Evolutionary conservation across 2,329 filamentous ascomycete genomes (phyloP), one percentile per base, ranked within the genome.

Genomic region (Talaromyces sp.): DNA sequence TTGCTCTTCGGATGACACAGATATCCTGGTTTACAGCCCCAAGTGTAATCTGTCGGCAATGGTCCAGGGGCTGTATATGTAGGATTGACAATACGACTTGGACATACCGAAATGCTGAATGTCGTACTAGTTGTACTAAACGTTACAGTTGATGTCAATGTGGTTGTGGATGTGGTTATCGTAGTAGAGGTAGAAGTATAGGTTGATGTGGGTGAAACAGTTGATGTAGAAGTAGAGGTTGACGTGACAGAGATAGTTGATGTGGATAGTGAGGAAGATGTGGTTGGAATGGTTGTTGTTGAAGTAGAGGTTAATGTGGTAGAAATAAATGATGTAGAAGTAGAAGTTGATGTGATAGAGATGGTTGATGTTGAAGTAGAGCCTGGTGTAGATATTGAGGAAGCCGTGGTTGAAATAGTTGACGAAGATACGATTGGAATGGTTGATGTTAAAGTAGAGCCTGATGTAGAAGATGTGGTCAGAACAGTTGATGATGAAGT

Each of bases 11-110:
- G 79, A 58, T 72, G 74, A 60, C 80, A 82, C 19, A 82, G 70
- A 54, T 70, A 78, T 16, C 79, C 79, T 14, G 80, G 79, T 41
- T 76, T 72, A 65, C 80, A 82, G 47, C 80, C 80, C 77, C 78
- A 81, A 11, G 75, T 75, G 35, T 75, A 75, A 58, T 76, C 69
- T 2, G 69, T 68, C 22, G 74, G 74, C 16, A 73, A 68, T 10
- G 71, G 66, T 11, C 54, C 64, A 1, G 68, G 39, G 9, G 72
- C 70, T 9, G 72, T 76, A 62, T 72, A 75, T 3, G 70, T 72
- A 22, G 74, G 74, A 62, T 76, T 76, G 48, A 63, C 65, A 19
- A 70, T 69, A 33, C 73, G 68, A 47, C 68, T 71, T 9, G 74
- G 67, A 62, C 74, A 76, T 39, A 75, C 64, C 43, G 71, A 72